Percentiles rank a stretch among this genome's conserved stretches.
Conservation (phyloP, 2,329 filamentous ascomycete species). For the Colletotrichum melonis region DNA sequence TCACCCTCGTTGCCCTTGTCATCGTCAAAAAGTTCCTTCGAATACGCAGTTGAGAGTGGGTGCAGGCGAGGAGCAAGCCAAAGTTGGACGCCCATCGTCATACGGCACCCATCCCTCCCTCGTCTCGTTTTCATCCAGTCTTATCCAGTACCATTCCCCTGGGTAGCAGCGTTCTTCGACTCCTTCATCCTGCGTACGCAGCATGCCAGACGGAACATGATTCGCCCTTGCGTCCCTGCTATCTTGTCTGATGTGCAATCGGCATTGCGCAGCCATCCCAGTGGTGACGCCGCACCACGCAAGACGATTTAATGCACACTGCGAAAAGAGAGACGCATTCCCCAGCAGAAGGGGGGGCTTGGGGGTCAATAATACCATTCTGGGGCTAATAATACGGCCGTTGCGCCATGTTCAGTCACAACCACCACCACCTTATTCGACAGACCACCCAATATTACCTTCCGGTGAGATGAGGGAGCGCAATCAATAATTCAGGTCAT, state of each 20-base stretch:
- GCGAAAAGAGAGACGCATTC: background rate
- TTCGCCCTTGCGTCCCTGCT: slow-evolving; percentile 2
- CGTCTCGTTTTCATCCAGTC: background rate
- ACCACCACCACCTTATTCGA: background rate
- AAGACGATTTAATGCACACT: slow-evolving; percentile 5
- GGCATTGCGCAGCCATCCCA: background rate
- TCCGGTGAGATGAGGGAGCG: slow-evolving; percentile 33
- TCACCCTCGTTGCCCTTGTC: background rate
- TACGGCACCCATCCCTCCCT: background rate
- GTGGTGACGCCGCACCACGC: background rate
- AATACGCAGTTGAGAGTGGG: background rate
- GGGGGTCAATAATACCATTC: slow-evolving; percentile 3
- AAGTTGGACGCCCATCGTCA: background rate
- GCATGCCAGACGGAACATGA: background rate
- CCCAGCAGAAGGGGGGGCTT: background rate
- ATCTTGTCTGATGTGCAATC: slow-evolving; percentile 4
- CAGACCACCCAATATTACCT: slow-evolving; percentile 52
- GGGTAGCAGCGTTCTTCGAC: slow-evolving; percentile 6
- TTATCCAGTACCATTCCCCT: background rate
- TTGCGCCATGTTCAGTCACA: slow-evolving; percentile 10
- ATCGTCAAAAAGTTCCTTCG: background rate
- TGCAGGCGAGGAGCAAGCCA: too few relatives aligned
- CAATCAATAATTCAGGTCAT: slow-evolving; percentile 50
- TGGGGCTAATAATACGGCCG: slow-evolving; percentile 19
- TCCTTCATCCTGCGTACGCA: too few relatives aligned